Percentiles rank a stretch among this genome's conserved stretches.
Conservation (phyloP, 2,329 filamentous ascomycete genomes). For the Aspergillus clavatus region DNA sequence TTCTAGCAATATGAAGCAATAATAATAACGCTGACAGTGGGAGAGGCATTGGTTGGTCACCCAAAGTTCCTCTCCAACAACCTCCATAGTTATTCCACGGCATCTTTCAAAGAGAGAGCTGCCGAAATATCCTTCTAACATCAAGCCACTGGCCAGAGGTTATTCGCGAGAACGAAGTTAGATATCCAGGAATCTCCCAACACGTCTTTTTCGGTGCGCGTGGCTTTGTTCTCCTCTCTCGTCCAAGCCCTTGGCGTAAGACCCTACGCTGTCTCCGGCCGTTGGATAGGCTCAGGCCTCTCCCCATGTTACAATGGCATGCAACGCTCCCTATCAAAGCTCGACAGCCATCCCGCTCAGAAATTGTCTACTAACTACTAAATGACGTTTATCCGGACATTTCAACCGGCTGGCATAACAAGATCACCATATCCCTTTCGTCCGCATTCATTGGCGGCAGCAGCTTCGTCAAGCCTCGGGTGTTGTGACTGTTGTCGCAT, state of each 20-base stretch:
- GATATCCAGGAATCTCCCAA: too few relatives aligned
- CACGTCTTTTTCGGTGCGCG: too few relatives aligned
- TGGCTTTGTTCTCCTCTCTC: not conserved
- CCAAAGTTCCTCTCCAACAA: too few relatives aligned
- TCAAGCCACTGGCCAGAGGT: not conserved
- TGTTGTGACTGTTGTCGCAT: not conserved
- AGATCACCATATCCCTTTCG: not conserved
- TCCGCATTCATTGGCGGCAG: not conserved
- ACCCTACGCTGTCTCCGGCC: not conserved
- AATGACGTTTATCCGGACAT: slow-evolving; percentile 2
- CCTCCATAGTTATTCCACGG: not conserved
- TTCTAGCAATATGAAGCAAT: too few relatives aligned
- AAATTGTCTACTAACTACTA: too few relatives aligned
- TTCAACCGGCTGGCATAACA: too few relatives aligned
- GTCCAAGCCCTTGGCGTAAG: not conserved
- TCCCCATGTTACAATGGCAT: not conserved
- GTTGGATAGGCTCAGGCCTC: not conserved
- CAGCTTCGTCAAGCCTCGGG: not conserved
- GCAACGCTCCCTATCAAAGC: not conserved
- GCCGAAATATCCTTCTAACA: not conserved
- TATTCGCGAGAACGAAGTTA: not conserved
- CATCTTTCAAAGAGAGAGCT: not conserved
- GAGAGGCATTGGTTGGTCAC: too few relatives aligned
- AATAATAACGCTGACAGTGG: too few relatives aligned
- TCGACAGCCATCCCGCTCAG: not conserved